These are phyloP conservation scores for Arxiozyma bovina DNA, from an alignment of 1,139 yeast species.

Conservation along the genomic window DNA sequence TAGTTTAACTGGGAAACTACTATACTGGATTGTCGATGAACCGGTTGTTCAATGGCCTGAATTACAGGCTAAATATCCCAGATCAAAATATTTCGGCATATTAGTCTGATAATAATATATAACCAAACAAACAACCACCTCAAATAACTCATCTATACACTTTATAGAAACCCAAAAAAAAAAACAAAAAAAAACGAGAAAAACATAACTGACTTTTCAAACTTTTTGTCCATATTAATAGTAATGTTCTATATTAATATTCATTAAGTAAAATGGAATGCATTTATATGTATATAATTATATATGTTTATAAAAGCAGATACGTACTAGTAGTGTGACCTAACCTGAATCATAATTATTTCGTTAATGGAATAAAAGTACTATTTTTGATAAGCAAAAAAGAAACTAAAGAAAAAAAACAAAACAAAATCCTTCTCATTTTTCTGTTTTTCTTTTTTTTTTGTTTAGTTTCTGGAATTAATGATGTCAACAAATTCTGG, in stretches of 20 bases:
- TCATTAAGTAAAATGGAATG: constrained; percentile 1
- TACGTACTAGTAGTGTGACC: background rate
- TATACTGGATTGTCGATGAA: constrained; percentile 63
- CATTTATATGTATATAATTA: background rate
- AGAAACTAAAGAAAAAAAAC: constrained; percentile 3
- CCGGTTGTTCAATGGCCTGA: constrained; percentile 89
- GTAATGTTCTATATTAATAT: background rate
- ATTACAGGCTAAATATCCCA: constrained; percentile 40
- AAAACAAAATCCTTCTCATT: background rate
- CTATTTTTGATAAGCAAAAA: background rate
- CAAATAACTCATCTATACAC: too few relatives aligned
- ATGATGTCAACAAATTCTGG: constrained; percentile 95
- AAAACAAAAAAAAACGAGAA: background rate
- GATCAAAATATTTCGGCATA: constrained; percentile 72
- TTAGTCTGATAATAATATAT: constrained; percentile 36
- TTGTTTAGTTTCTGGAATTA: constrained; percentile 83
- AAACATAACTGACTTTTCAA: too few relatives aligned
- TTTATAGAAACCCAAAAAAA: background rate
- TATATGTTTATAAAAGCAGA: constrained; percentile 4
- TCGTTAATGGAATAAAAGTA: background rate
- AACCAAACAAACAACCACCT: background rate
- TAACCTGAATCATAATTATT: background rate
- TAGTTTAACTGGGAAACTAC: constrained; percentile 66
- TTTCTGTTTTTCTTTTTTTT: too few relatives aligned
- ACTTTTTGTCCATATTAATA: background rate